A percentile compares a stretch with the other conserved stretches of the same genome.
Conservation (phyloP, 345 rosid genomes). For the Schrenkiella parvula region DNA sequence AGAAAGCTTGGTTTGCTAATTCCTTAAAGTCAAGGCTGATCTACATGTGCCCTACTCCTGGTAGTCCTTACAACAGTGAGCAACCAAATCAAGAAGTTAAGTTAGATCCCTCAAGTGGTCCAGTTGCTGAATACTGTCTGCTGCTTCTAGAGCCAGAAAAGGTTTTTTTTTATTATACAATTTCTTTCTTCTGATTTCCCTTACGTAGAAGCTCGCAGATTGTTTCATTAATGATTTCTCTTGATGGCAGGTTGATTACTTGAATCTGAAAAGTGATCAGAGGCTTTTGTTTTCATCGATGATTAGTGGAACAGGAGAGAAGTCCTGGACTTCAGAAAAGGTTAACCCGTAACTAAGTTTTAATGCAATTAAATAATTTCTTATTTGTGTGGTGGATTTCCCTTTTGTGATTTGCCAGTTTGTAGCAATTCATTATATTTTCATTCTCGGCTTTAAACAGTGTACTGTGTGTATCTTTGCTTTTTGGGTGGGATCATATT, state of each 20-base stretch:
- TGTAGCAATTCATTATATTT: neutral
- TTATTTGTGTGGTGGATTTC: neutral
- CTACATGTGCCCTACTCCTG: conserved; percentile 63
- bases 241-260: conserved; percentile 69
- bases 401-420: neutral
- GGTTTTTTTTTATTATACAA: conserved; percentile 31
- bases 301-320: conserved; percentile 39
- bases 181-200: neutral
- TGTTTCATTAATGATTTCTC: neutral
- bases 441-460: neutral
- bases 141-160: conserved; percentile 76
- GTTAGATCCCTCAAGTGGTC: conserved; percentile 65
- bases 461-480: neutral
- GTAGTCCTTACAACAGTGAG: conserved; percentile 50
- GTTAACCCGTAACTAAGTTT: conserved; percentile 45
- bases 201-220: neutral
- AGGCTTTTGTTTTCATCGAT: conserved; percentile 52
- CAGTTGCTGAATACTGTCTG: conserved; percentile 58
- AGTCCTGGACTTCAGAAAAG: conserved; percentile 60
- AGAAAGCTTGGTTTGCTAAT: conserved; percentile 74
- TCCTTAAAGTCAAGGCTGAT: conserved; percentile 61
- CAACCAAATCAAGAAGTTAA: conserved; percentile 31
- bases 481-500: neutral
- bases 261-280: conserved; percentile 77
- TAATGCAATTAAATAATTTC: neutral